phyloP scores from a whole-genome alignment of 179 eudicot genomes.

The Carnegiea gigantea region DNA sequence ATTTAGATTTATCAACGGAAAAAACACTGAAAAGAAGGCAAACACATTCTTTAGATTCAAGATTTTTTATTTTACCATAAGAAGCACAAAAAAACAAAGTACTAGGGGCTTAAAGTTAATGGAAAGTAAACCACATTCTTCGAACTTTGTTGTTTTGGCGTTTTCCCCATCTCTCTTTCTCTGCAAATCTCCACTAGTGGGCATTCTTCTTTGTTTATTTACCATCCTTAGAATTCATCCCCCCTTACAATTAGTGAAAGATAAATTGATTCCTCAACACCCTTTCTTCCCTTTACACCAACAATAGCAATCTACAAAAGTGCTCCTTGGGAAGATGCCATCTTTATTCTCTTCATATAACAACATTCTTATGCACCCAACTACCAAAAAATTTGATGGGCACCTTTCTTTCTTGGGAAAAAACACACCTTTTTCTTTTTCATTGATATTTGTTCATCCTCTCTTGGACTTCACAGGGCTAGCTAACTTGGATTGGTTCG shows the following conservation, averaged over 20 bases:
- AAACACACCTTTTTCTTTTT: not conserved
- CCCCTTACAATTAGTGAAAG: constrained; percentile 3
- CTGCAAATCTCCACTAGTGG: constrained; percentile 4
- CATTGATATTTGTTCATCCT: not conserved
- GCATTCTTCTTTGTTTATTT: not conserved
- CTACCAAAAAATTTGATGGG: constrained; percentile 2
- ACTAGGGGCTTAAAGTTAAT: not conserved
- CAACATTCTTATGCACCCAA: constrained; percentile 22
- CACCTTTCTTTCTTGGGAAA: constrained; percentile 23
- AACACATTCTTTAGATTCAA: not conserved
- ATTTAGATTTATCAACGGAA: no score
- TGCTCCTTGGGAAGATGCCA: constrained; percentile 16
- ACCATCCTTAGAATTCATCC: constrained; percentile 9
- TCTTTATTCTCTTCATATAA: constrained; percentile 7
- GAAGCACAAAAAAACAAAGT: constrained; percentile 4
- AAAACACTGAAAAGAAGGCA: not conserved
- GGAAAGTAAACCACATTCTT: constrained; percentile 5
- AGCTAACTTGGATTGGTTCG: not conserved
- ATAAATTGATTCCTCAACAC: constrained; percentile 18
- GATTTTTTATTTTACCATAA: not conserved
- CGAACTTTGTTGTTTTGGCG: not conserved
- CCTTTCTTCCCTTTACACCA: constrained; percentile 14
- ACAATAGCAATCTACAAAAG: constrained; percentile 22
- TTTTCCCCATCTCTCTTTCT: not conserved
- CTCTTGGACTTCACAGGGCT: not conserved